Evolutionary conservation across 2,329 filamentous ascomycete genomes (phyloP).

Genomic region (Chaetomium olivaceum): DNA sequence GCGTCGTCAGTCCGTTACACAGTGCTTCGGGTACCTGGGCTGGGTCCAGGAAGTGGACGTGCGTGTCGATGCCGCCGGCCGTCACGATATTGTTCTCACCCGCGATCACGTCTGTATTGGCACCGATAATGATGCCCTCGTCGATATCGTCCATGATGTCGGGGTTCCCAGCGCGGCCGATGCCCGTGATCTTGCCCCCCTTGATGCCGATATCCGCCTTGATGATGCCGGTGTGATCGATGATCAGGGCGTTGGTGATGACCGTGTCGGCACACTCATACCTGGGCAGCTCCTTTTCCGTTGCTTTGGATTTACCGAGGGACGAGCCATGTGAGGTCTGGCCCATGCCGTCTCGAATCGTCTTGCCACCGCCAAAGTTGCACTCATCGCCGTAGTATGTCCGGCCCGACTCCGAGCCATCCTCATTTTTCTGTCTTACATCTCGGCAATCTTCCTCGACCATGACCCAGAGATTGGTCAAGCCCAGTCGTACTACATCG

Average conservation of each 20-base stretch:
- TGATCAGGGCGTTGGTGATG: constrained; percentile 82
- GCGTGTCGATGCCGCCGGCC: constrained; percentile 83
- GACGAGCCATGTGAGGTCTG: too few relatives aligned
- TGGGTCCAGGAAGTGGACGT: constrained; percentile 94
- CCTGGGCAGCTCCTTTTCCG: constrained; percentile 75
- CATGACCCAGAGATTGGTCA: constrained; percentile 85
- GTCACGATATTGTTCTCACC: constrained; percentile 90
- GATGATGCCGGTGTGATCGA: constrained; percentile 91
- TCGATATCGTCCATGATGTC: constrained; percentile 91
- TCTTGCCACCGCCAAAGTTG: constrained; percentile 93
- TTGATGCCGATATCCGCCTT: constrained; percentile 97
- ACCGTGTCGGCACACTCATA: constrained; percentile 77
- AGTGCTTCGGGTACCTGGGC: constrained; percentile 85
- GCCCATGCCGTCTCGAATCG: constrained; percentile 91
- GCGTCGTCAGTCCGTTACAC: constrained; percentile 82
- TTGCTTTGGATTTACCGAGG: constrained; percentile 37
- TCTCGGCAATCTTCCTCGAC: constrained; percentile 73
- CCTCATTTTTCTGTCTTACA: too few relatives aligned
- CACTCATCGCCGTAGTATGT: constrained; percentile 91
- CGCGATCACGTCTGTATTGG: constrained; percentile 90
- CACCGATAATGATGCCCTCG: constrained; percentile 76
- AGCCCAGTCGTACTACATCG: constrained; percentile 75
- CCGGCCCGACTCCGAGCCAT: too few relatives aligned
- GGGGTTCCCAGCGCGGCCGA: constrained; percentile 95
- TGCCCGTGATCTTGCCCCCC: constrained; percentile 78